Conservation (phyloP, 495 filamentous ascomycete genomes). For the Annulohypoxylon stygium region DNA sequence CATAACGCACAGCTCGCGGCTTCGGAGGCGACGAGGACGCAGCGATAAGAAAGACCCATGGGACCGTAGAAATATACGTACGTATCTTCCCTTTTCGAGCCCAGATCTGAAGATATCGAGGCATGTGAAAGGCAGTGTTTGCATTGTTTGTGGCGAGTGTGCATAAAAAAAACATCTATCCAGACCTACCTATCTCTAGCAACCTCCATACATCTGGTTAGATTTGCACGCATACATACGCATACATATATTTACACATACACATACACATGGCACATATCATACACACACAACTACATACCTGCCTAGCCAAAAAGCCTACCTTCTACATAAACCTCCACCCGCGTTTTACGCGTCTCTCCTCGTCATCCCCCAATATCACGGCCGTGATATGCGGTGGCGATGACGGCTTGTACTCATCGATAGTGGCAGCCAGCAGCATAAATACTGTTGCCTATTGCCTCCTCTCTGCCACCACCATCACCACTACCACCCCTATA, state of each 20-base stretch:
- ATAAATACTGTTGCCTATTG: neutral
- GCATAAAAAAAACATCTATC: neutral
- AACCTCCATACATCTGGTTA: neutral
- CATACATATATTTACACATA: neutral
- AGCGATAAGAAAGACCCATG: conserved; percentile 8
- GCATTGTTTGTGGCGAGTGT: conserved; percentile 27
- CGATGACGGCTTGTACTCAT: conserved; percentile 27
- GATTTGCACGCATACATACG: neutral
- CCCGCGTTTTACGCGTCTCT: conserved; percentile 19
- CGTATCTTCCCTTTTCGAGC: conserved; percentile 1
- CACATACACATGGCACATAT: neutral
- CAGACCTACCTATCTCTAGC: neutral
- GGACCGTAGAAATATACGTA: conserved; percentile 1
- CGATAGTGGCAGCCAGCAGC: conserved; percentile 13
- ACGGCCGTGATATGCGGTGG: conserved; percentile 33
- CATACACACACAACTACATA: neutral
- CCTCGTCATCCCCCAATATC: conserved; percentile 2
- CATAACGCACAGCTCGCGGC: neutral
- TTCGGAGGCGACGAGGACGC: conserved; percentile 18
- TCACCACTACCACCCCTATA: neutral
- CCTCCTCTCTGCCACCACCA: neutral
- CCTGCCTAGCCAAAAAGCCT: neutral
- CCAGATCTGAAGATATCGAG: conserved; percentile 5
- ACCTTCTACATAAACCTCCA: neutral
- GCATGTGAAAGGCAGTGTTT: conserved; percentile 33